phyloP scores from a whole-genome alignment of 2,329 filamentous ascomycete species.

The Ophiostoma australiae region DNA sequence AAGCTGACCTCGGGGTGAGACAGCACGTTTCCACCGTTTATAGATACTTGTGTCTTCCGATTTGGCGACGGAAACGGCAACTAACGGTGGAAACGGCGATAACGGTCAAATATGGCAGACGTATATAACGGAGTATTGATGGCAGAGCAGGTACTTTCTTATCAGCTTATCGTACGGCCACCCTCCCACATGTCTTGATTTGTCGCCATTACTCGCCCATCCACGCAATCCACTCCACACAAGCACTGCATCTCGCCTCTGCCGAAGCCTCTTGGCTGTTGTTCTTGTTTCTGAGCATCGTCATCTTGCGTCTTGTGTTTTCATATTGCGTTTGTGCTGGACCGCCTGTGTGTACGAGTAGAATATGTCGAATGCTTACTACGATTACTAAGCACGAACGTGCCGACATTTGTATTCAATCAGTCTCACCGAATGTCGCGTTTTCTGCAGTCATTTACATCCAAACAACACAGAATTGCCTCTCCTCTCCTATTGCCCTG shows the following conservation, averaged over 20 bases:
- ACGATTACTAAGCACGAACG: not conserved
- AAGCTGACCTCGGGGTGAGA: not conserved
- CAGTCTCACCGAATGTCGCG: too few species aligned
- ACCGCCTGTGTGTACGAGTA: too few species aligned
- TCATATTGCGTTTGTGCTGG: not conserved
- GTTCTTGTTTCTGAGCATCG: not conserved
- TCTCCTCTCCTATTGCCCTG: too few species aligned
- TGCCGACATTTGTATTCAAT: not conserved
- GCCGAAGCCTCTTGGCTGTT: slow-evolving; percentile 13
- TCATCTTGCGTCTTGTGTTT: not conserved
- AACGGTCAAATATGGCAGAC: not conserved
- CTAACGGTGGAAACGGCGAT: not conserved
- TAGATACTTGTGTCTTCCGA: not conserved
- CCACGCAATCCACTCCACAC: slow-evolving; percentile 6
- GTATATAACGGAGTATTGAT: not conserved
- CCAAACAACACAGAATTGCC: not conserved
- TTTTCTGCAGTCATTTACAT: not conserved
- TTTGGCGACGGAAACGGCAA: not conserved
- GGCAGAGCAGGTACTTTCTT: not conserved
- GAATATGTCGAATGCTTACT: not conserved
- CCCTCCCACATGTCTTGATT: slow-evolving; percentile 22
- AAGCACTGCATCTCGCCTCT: not conserved
- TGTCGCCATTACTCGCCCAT: slow-evolving; percentile 24
- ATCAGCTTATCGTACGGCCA: not conserved
- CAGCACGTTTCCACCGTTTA: not conserved